These are phyloP conservation scores for Diaporthe ampelina DNA, from an alignment of 2,329 filamentous ascomycete species.

Conservation along the genomic window DNA sequence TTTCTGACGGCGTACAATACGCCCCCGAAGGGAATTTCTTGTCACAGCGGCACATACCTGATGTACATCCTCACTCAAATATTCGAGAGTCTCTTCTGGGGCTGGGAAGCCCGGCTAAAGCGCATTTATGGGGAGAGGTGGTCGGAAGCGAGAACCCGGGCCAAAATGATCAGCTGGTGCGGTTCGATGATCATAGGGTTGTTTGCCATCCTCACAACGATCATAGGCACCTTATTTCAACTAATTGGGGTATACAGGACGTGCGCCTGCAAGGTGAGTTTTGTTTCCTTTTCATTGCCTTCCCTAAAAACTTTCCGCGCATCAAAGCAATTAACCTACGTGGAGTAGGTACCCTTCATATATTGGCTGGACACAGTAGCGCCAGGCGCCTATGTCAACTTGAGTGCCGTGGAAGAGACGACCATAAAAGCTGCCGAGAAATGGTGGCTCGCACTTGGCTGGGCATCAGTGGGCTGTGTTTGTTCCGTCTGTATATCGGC, in stretches of 20 bases:
- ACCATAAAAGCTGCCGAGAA: constrained; percentile 41
- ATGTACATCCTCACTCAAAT: constrained; percentile 49
- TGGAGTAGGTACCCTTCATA: constrained; percentile 37
- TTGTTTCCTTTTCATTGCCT: too few relatives aligned
- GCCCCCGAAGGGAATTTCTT: constrained; percentile 45
- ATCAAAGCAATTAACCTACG: not conserved
- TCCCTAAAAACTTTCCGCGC: not conserved
- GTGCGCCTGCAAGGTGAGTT: constrained; percentile 42
- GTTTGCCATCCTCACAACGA: constrained; percentile 52
- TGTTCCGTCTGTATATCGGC: constrained; percentile 48
- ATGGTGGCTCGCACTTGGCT: constrained; percentile 49
- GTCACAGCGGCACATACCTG: constrained; percentile 45
- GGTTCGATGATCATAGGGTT: constrained; percentile 50
- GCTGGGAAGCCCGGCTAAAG: constrained; percentile 46
- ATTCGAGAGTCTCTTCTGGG: constrained; percentile 50
- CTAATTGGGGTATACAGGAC: constrained; percentile 47
- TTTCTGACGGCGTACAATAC: constrained; percentile 52
- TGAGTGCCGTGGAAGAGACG: constrained; percentile 47
- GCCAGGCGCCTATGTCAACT: constrained; percentile 45
- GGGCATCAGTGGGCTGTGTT: constrained; percentile 44
- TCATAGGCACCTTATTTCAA: constrained; percentile 47
- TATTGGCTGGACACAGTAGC: constrained; percentile 40
- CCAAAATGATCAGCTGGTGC: constrained; percentile 49
- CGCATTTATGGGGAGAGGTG: constrained; percentile 47
- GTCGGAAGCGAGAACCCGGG: constrained; percentile 45